Evolutionary conservation across 179 eudicot species (phyloP).

Genomic region (Drosera spatulata): DNA sequence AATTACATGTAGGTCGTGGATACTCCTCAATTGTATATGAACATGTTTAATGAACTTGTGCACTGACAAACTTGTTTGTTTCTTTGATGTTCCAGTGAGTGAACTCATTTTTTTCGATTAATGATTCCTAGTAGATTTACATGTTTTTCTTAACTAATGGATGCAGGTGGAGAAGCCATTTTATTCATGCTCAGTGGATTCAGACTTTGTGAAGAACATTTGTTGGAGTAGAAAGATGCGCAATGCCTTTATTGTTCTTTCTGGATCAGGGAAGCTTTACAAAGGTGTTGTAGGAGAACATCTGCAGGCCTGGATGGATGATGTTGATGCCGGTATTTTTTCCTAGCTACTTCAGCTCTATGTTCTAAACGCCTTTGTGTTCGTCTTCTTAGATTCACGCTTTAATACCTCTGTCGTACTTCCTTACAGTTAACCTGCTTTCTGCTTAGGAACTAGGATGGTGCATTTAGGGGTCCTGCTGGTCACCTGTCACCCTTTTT

Average conservation of each 20-base stretch:
- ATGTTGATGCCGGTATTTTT: slow-evolving; percentile 64
- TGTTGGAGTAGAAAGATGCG: slow-evolving; percentile 47
- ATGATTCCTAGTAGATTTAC: no score
- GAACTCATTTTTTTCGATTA: no score
- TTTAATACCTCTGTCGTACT: background rate
- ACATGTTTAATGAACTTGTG: no score
- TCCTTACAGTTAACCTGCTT: background rate
- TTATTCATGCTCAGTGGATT: slow-evolving; percentile 44
- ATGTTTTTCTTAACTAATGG: slow-evolving; percentile 3
- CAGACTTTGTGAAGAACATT: slow-evolving; percentile 59
- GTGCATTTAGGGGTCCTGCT: background rate
- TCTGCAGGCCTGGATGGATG: slow-evolving; percentile 39
- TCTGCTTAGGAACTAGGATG: background rate
- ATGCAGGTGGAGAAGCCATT: slow-evolving; percentile 48
- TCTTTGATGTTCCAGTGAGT: no score
- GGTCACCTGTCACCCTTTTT: background rate
- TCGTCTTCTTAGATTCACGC: background rate
- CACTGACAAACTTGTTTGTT: no score
- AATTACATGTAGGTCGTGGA: no score
- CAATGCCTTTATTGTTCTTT: slow-evolving; percentile 46
- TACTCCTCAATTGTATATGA: no score
- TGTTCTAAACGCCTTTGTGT: background rate
- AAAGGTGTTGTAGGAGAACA: slow-evolving; percentile 43
- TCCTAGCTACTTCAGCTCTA: background rate
- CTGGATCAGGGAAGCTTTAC: slow-evolving; percentile 40